Percentiles rank a stretch among this genome's conserved stretches.
phyloP scores from a whole-genome alignment of 805 yeast genomes.

The Jamesozyma gamospora region DNA sequence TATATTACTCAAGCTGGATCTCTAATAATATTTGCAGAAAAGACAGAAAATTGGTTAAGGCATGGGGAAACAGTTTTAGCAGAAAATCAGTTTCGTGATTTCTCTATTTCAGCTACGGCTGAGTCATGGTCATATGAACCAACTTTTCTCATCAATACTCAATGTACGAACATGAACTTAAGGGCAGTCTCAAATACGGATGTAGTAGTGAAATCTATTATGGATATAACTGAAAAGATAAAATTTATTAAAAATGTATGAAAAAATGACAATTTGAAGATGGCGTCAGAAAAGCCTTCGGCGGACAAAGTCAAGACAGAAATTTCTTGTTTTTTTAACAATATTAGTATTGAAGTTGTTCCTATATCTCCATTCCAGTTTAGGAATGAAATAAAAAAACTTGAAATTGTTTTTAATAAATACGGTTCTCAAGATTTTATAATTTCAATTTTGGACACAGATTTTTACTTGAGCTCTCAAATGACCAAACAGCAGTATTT shows the following conservation, averaged over 20 bases:
- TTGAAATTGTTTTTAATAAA: constrained; percentile 13
- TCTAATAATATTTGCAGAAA: constrained; percentile 13
- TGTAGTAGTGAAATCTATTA: constrained; percentile 8
- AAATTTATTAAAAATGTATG: constrained; percentile 1
- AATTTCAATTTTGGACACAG: constrained; percentile 18
- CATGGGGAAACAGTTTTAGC: constrained; percentile 11
- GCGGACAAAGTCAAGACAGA: constrained; percentile 3
- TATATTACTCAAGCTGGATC: constrained; percentile 17
- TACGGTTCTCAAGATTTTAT: constrained; percentile 10
- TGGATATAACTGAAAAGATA: constrained; percentile 9
- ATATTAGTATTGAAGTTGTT: constrained; percentile 20
- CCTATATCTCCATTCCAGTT: constrained; percentile 18
- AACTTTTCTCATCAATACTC: constrained; percentile 10
- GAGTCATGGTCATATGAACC: constrained; percentile 12
- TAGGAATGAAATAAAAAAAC: constrained; percentile 16
- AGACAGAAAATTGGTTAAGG: constrained; percentile 14
- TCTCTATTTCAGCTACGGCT: constrained; percentile 13
- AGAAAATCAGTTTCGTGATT: constrained; percentile 15
- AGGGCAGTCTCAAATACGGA: constrained; percentile 17
- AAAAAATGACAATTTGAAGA: neutral
- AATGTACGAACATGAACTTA: constrained; percentile 16
- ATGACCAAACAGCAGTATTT: constrained; percentile 22
- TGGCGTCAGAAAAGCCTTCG: neutral
- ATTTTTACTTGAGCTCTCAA: constrained; percentile 18
- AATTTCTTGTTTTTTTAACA: constrained; percentile 9